Evolutionary conservation across 306 rosid genomes (phyloP).

Genomic region (Dalbergia cochinchinensis): DNA sequence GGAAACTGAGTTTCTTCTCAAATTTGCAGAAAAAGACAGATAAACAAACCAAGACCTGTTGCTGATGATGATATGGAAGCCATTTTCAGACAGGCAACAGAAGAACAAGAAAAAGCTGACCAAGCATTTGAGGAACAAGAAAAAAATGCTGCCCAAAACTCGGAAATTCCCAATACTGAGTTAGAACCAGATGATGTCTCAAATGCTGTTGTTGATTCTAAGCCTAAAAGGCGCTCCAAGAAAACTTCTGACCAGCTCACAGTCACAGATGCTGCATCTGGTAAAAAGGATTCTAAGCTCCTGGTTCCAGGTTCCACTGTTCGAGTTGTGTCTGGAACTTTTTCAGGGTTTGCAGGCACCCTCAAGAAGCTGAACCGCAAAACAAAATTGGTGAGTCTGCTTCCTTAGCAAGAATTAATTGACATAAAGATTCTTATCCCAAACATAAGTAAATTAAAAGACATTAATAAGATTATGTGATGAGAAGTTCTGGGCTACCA

Average conservation of each 20-base stretch:
- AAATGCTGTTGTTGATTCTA: slow-evolving; percentile 54
- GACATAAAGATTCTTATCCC: neutral
- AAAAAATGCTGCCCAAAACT: slow-evolving; percentile 42
- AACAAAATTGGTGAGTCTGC: slow-evolving; percentile 69
- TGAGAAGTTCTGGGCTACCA: slow-evolving; percentile 28
- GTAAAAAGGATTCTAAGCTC: slow-evolving; percentile 44
- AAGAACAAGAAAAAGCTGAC: slow-evolving; percentile 78
- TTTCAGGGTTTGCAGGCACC: slow-evolving; percentile 78
- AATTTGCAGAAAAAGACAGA: slow-evolving; percentile 75
- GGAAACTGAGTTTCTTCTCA: slow-evolving; percentile 31
- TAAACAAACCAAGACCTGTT: slow-evolving; percentile 81
- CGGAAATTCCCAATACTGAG: slow-evolving; percentile 42
- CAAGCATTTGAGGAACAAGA: slow-evolving; percentile 75
- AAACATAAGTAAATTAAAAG: neutral
- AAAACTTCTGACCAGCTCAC: slow-evolving; percentile 52
- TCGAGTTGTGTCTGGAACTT: slow-evolving; percentile 72
- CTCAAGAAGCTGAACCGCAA: slow-evolving; percentile 84
- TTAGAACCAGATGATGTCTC: slow-evolving; percentile 44
- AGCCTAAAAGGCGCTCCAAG: slow-evolving; percentile 55
- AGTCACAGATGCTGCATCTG: slow-evolving; percentile 44
- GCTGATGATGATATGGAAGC: slow-evolving; percentile 76
- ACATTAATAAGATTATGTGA: slow-evolving; percentile 28
- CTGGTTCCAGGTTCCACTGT: slow-evolving; percentile 70
- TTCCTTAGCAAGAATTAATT: slow-evolving; percentile 30
- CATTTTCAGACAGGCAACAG: slow-evolving; percentile 73